Evolutionary conservation across 805 yeast species (phyloP), one percentile per base, ranked within the genome.

Genomic region (Metschnikowia cubensis): DNA sequence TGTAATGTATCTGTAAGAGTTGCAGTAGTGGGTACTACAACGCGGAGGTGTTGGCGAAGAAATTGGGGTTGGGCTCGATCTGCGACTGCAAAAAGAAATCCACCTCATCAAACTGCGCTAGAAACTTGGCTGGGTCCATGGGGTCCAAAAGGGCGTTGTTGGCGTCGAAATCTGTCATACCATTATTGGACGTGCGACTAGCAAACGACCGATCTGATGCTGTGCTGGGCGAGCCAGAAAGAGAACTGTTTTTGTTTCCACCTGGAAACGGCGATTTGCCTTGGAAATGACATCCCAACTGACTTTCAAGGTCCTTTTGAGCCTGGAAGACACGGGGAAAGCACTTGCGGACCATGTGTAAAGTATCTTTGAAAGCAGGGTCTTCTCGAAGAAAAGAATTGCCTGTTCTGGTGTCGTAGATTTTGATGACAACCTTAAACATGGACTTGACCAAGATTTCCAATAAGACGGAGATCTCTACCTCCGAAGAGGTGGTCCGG

Each of bases 401-500:
- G 14, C 53, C 52, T 1, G 64, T 59, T 20, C 50, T 54, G 8
- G 47, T 40, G 47, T 65, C 68, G 38, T 61, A 55, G 3, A 58
- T 53, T n/a, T 49, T 52, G 11, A 66, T 45, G 42, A 67, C 53
- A 1, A 65, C 45, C 39, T 53, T 48, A 18, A 68, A 49, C 21
- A 67, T 48, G 31, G 61, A 47, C 49, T 54, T 57, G 36, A 61
- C 52, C 14, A 66, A 35, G 10, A 62, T 40, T 48, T 61, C 61
- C 18, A 56, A 25, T 14, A 64, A 36, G 7, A 46, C 8, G 29
- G 46, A 29, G 33, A 53, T 47, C n/a, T 53, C 58, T 6, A 40
- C n/a, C 25, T 46, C 40, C 22, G 41, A 20, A 8, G 46, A 41
- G 14, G 38, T 13, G 15, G 22, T 21, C 11, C 39, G 37, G 11